Evolutionary conservation across 371 early-diverging fungal genomes (phyloP).

Genomic region (Mucor racemosus): DNA sequence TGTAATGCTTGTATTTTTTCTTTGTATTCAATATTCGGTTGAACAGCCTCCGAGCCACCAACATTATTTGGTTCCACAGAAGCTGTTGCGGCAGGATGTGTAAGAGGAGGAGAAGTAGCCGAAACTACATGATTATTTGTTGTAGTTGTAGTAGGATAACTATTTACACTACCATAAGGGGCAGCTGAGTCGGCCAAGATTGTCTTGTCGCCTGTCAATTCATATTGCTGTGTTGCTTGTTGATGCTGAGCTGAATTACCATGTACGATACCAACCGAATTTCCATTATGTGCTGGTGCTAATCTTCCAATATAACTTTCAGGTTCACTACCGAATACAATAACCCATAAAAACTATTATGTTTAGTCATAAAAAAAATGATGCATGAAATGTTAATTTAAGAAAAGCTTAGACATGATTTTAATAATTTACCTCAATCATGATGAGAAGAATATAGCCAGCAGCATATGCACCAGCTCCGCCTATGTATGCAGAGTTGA

Average conservation of each 20-base stretch:
- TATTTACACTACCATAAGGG: background rate
- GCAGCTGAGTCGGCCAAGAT: constrained; percentile 19
- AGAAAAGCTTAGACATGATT: background rate
- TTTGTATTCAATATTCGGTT: constrained; percentile 25
- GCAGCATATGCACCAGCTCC: constrained; percentile 40
- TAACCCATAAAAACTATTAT: constrained; percentile 48
- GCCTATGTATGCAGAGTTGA: constrained; percentile 10
- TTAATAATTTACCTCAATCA: constrained; percentile 37
- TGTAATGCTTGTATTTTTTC: constrained; percentile 42
- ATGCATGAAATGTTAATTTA: background rate
- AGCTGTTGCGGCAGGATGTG: constrained; percentile 10
- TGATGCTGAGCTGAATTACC: constrained; percentile 14
- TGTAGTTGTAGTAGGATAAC: background rate
- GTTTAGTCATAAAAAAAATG: background rate
- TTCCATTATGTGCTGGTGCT: constrained; percentile 28
- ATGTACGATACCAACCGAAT: constrained; percentile 27
- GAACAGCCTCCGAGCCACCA: background rate
- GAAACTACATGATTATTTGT: background rate
- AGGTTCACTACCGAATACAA: constrained; percentile 51
- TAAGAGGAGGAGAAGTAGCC: constrained; percentile 24
- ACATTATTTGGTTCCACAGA: background rate
- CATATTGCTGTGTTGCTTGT: constrained; percentile 24
- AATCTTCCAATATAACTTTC: constrained; percentile 39
- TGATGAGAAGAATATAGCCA: constrained; percentile 47
- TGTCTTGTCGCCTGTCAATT: constrained; percentile 39